Evolutionary conservation across 345 rosid species (phyloP).

Genomic region (Rhizophora mangle): DNA sequence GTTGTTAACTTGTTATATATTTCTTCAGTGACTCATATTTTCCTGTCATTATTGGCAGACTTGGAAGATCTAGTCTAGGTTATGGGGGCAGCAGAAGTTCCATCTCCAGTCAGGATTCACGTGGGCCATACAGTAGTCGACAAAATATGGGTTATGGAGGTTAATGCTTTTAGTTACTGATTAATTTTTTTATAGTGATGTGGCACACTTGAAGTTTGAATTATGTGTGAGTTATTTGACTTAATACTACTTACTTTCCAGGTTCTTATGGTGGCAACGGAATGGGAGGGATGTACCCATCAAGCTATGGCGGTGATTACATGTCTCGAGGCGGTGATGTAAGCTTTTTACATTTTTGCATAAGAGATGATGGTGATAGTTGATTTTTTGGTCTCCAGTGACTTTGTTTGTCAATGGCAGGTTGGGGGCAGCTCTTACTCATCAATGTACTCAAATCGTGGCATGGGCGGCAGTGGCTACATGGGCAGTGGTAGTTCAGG

Average conservation of each 20-base stretch:
- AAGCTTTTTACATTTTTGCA: conserved; percentile 20
- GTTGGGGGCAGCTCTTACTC: conserved; percentile 90
- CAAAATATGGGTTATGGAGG: conserved; percentile 84
- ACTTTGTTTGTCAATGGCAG: conserved; percentile 35
- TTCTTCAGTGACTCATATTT: conserved; percentile 7
- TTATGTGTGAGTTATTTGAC: background rate
- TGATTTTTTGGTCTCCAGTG: background rate
- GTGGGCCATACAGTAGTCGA: conserved; percentile 69
- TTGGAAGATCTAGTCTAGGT: conserved; percentile 74
- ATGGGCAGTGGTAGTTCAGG: conserved; percentile 82
- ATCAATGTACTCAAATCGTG: conserved; percentile 76
- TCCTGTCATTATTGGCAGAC: conserved; percentile 43
- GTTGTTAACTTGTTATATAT: background rate
- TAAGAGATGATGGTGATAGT: background rate
- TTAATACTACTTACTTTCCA: conserved; percentile 30
- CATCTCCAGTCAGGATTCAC: conserved; percentile 71
- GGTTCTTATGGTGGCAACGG: conserved; percentile 77
- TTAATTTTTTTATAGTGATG: conserved; percentile 9
- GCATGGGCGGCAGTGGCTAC: conserved; percentile 73
- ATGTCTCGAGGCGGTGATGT: conserved; percentile 75
- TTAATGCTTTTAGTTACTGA: conserved; percentile 24
- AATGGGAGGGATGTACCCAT: conserved; percentile 72
- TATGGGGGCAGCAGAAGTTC: conserved; percentile 83
- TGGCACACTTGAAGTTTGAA: conserved; percentile 1
- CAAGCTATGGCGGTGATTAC: conserved; percentile 71